phyloP scores from a whole-genome alignment of 176 grass and related monocot genomes.

The Pontederia crassipes region DNA sequence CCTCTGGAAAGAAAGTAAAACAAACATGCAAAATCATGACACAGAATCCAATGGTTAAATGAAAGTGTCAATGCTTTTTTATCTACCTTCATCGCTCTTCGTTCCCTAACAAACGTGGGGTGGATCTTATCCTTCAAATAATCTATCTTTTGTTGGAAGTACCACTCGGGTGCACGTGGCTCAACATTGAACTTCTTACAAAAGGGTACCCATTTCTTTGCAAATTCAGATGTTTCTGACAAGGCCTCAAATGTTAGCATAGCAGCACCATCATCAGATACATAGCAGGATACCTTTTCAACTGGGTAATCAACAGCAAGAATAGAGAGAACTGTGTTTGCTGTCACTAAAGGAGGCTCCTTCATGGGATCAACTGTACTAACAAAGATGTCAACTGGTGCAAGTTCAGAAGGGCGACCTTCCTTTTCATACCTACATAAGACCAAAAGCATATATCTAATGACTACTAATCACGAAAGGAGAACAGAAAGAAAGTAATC shows the following conservation, averaged over 20 bases:
- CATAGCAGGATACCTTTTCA: slow-evolving; percentile 88
- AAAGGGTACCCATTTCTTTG: slow-evolving; percentile 96
- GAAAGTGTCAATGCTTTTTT: not conserved
- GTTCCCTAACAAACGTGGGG: slow-evolving; percentile 64
- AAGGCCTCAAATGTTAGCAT: slow-evolving; percentile 91
- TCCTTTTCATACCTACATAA: slow-evolving; percentile 80
- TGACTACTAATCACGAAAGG: not conserved
- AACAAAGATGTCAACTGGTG: slow-evolving; percentile 75
- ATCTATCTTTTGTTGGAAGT: slow-evolving; percentile 93
- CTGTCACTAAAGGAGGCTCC: slow-evolving; percentile 86
- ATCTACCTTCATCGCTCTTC: slow-evolving; percentile 88
- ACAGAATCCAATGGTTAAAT: not conserved
- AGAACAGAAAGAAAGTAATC: not conserved
- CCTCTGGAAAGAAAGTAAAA: slow-evolving; percentile 42
- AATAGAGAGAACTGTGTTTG: slow-evolving; percentile 91
- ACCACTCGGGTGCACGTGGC: slow-evolving; percentile 76
- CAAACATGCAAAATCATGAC: slow-evolving; percentile 9
- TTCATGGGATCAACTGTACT: slow-evolving; percentile 89
- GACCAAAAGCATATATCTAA: not conserved
- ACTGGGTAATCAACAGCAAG: slow-evolving; percentile 82
- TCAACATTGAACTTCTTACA: slow-evolving; percentile 77
- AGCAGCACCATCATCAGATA: slow-evolving; percentile 96
- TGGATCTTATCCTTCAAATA: slow-evolving; percentile 87
- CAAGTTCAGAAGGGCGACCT: slow-evolving; percentile 54
- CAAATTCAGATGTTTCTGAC: slow-evolving; percentile 94